Conservation (phyloP, 768 basidiomycete genomes). For the Hygrocybe punicea region DNA sequence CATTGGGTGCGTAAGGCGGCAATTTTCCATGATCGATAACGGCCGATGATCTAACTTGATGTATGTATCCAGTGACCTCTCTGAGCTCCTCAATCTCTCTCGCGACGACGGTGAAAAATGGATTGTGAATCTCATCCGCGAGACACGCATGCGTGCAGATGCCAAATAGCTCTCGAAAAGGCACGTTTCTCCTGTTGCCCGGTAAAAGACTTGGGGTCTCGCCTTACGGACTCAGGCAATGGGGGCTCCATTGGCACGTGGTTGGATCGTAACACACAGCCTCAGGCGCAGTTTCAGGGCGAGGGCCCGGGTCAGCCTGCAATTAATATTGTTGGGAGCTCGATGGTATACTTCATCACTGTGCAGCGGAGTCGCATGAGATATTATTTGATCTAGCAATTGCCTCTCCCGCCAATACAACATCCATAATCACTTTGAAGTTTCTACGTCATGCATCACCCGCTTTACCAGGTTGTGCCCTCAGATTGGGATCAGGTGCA, state of each 20-base stretch:
- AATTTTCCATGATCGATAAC: not conserved
- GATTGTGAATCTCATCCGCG: slow-evolving; percentile 98
- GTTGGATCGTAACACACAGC: slow-evolving; percentile 15
- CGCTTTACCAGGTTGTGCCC: no score
- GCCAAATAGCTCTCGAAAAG: slow-evolving; percentile 96
- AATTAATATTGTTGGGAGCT: slow-evolving; percentile 6
- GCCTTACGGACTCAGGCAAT: slow-evolving; percentile 88
- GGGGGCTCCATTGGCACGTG: slow-evolving; percentile 61
- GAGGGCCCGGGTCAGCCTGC: slow-evolving; percentile 3
- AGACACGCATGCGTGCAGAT: slow-evolving; percentile 93
- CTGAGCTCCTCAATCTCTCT: slow-evolving; percentile 89
- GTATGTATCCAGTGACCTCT: slow-evolving; percentile 79
- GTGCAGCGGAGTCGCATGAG: no score
- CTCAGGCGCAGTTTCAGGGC: slow-evolving; percentile 2
- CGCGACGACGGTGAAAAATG: slow-evolving; percentile 96
- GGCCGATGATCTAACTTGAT: not conserved
- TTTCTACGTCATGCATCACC: no score
- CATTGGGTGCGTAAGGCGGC: slow-evolving; percentile 55
- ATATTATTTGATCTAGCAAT: no score
- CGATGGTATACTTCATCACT: not conserved
- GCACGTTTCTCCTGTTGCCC: no score
- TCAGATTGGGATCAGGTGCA: no score
- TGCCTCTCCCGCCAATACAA: no score
- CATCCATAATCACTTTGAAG: no score
- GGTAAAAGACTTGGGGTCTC: slow-evolving; percentile 90